A percentile compares a stretch with the other conserved stretches of the same genome.
Evolutionary conservation across 148 eudicot genomes (phyloP).

Genomic region (Chenopodium formosanum): DNA sequence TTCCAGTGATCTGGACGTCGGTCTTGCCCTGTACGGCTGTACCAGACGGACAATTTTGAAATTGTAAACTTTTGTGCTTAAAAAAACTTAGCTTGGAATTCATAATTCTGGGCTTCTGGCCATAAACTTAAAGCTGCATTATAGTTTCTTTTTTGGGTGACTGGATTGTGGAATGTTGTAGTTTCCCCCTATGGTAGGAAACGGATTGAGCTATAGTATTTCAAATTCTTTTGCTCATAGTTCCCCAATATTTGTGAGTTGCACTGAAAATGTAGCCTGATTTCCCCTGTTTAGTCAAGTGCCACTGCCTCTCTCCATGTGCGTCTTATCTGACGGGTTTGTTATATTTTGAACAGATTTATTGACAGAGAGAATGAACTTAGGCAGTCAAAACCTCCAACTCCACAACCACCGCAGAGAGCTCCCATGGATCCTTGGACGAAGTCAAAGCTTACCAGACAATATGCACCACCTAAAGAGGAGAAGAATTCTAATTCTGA

Average conservation of each 20-base stretch:
- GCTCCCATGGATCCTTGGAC: conserved; percentile 89
- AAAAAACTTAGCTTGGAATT: neutral
- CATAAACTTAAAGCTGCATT: neutral
- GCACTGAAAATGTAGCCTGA: neutral
- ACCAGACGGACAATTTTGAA: no score
- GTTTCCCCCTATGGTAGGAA: no score
- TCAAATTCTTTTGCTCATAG: neutral
- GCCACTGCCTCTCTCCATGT: neutral
- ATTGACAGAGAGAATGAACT: conserved; percentile 87
- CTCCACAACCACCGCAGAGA: conserved; percentile 75
- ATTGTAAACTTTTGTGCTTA: neutral
- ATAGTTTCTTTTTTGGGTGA: neutral
- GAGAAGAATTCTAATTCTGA: conserved; percentile 65
- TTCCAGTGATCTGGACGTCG: no score
- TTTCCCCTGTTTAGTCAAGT: neutral
- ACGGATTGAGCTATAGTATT: neutral
- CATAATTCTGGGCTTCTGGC: neutral
- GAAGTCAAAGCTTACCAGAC: conserved; percentile 73
- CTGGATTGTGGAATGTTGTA: neutral
- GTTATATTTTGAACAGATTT: conserved; percentile 47
- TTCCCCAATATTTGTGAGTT: neutral
- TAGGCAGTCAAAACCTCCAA: conserved; percentile 81
- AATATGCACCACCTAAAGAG: conserved; percentile 79
- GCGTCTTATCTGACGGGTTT: neutral
- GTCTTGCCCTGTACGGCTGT: no score